Conservation (phyloP, 2,329 filamentous ascomycete species). For the Grosmannia huntii region DNA sequence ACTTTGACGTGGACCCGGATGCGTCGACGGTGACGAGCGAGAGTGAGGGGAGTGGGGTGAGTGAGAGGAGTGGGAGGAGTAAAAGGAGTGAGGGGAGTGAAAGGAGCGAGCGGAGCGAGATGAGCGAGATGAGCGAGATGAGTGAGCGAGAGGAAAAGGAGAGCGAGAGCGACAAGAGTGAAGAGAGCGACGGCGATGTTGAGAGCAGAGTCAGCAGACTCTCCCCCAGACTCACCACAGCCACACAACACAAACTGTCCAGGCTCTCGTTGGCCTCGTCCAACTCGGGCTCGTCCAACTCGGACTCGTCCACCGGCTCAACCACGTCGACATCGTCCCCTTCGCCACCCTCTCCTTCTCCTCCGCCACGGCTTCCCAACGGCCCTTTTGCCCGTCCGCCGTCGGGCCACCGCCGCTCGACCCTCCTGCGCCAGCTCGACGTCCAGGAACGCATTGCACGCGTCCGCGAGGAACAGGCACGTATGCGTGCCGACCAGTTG, state of each 20-base stretch:
- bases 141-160: neutral
- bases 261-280: no score
- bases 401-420: no score
- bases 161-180: neutral
- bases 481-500: slow-evolving; percentile 2
- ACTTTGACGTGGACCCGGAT: neutral
- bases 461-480: slow-evolving; percentile 1
- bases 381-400: neutral
- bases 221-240: neutral
- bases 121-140: no score
- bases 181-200: neutral
- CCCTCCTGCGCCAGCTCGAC: slow-evolving; percentile 5
- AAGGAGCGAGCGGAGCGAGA: neutral
- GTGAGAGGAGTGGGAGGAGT: neutral
- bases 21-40: neutral
- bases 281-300: no score
- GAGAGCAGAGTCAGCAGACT: neutral
- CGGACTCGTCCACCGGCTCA: no score
- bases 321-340: no score
- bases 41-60: neutral
- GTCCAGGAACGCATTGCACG: slow-evolving; percentile 6
- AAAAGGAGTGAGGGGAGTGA: neutral
- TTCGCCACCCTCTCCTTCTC: neutral
- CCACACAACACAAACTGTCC: neutral
- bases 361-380: neutral